Percentiles rank a stretch among this genome's conserved stretches.
phyloP scores from a whole-genome alignment of 495 filamentous ascomycete species.

The Usnea hakonensis region DNA sequence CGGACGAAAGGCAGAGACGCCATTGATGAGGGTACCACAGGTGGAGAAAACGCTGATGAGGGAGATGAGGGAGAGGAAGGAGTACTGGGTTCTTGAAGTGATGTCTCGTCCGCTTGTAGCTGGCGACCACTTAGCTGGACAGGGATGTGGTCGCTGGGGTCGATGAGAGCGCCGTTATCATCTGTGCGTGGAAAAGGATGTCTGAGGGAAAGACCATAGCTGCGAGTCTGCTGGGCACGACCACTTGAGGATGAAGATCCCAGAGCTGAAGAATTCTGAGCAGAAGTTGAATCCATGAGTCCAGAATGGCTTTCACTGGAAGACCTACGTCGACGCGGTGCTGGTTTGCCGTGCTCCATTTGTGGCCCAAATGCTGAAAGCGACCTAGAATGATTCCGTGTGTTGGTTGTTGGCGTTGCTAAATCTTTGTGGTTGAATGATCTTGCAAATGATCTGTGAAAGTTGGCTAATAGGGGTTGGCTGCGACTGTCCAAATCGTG shows the following conservation, averaged over 20 bases:
- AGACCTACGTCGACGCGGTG: slow-evolving; percentile 4
- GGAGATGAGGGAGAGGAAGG: no score
- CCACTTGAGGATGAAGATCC: neutral
- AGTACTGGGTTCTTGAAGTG: neutral
- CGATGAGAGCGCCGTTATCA: neutral
- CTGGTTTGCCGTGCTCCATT: neutral
- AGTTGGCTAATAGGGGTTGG: neutral
- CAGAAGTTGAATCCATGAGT: neutral
- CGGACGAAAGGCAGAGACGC: neutral
- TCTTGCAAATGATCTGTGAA: neutral
- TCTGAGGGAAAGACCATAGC: slow-evolving; percentile 4
- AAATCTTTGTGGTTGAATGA: neutral
- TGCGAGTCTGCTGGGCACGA: neutral
- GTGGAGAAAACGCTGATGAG: no score
- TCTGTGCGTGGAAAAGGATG: neutral
- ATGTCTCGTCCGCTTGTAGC: neutral
- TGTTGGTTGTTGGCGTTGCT: neutral
- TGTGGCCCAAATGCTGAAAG: neutral
- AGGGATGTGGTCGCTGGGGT: neutral
- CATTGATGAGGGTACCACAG: slow-evolving; percentile 1
- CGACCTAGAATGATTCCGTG: neutral
- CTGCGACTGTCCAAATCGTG: neutral
- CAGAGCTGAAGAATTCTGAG: neutral
- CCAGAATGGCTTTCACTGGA: slow-evolving; percentile 10
- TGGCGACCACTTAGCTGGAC: neutral